phyloP scores from a whole-genome alignment of 768 basidiomycete species.

The Trametes gibbosa region DNA sequence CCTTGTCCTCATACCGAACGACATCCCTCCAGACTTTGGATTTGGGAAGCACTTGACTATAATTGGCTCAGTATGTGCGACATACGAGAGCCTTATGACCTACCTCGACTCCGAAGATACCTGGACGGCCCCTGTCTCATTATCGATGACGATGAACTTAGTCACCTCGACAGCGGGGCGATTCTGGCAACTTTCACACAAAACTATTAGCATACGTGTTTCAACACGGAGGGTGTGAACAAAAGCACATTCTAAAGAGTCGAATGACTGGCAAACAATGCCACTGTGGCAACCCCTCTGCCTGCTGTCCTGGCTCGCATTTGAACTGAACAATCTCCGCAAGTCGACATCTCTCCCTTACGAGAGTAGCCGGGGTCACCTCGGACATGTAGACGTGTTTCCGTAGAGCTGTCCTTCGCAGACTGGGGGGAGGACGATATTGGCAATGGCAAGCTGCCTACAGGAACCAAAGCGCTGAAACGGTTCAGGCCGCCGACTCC shows the following conservation, averaged over 20 bases:
- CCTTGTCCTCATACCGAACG: conserved; percentile 4
- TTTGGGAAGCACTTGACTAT: conserved; percentile 24
- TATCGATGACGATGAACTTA: conserved; percentile 16
- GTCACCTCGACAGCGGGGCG: conserved; percentile 58
- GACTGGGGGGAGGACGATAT: not conserved
- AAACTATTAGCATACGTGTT: not conserved
- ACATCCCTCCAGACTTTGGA: conserved; percentile 29
- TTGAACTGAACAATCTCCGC: conserved; percentile 72
- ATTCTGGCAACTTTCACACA: conserved; percentile 54
- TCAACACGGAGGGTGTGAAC: not conserved
- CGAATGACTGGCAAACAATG: conserved; percentile 75
- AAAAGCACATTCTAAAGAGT: conserved; percentile 65
- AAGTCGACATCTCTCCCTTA: conserved; percentile 48
- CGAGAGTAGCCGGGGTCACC: not conserved
- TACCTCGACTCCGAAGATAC: conserved; percentile 36
- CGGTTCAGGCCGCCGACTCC: not conserved
- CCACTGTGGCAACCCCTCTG: conserved; percentile 31
- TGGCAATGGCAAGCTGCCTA: not conserved
- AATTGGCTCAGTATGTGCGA: not conserved
- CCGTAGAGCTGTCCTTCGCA: not conserved
- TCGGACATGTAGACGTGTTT: not conserved
- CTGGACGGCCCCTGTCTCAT: conserved; percentile 22
- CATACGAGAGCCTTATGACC: conserved; percentile 16
- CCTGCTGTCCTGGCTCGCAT: conserved; percentile 44
- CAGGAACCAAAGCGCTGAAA: not conserved